Base-by-base conservation (phyloP, 805 yeast genomes). In the Allodekkera sacchari region DNA sequence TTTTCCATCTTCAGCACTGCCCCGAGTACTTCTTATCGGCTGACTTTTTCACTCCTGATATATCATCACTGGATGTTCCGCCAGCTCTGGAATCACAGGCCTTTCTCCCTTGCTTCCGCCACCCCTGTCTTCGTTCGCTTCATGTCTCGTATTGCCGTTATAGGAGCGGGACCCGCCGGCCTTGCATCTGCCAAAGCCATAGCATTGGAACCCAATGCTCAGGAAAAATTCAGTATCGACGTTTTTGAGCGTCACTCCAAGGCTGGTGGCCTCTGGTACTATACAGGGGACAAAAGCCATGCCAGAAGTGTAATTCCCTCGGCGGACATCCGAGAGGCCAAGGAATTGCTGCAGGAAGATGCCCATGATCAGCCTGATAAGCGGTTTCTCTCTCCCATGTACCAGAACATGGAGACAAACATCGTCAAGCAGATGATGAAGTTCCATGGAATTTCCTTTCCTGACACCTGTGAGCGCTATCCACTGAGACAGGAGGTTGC, bases 401-500 rank as follows among this genome's bases (percentile, higher is more conserved):
- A 56, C 34, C 39, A 53, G 29, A 53, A 53, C 19, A 36, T 57
- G 6, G 62, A 56, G 35, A 56, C 62, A 7, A 56, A 56, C 27
- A 55, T 56, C 31, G 36, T 48, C 13, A 53, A 53, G 28, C 40
- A 45, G 9, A 31, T 55, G 17, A 56, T 57, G 62, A 38, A 42
- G 32, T 57, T 47, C 32, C 52, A 49, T 18, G 59, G 41, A 29
- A 25, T 44, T 22, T 47, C 52, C 8, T 48, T 55, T 24, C 60
- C 60, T 6, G 54, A 51, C 5, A 51, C 56, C 4, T 49, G 63
- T 7, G 73, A 72, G 8, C 48, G 58, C 10, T 87, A 76, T 45
- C 83, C 88, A 1, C 55, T 58, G 10, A 68, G 89, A 39, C 36
- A 52, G 1, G 78, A 78, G 30, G 87, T 87, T 6, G 61, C 66